Conservation (phyloP, 2,329 filamentous ascomycete species). For the Monilinia aucupariae region DNA sequence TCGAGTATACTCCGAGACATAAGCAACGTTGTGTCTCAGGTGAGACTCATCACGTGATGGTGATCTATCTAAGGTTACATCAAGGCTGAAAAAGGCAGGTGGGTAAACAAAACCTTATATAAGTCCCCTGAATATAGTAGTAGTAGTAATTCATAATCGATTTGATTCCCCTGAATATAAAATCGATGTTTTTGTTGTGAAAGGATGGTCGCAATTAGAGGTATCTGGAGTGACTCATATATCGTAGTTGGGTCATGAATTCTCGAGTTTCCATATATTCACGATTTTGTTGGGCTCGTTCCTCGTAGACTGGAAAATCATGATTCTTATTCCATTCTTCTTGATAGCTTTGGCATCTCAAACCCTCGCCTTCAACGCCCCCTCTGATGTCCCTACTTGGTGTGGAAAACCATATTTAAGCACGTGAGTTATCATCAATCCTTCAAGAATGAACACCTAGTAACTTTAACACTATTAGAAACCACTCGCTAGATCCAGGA, state of each 20-base stretch:
- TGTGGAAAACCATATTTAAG: slow-evolving; percentile 44
- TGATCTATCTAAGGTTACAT: too few species aligned
- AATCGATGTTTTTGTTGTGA: too few species aligned
- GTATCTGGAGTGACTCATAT: not conserved
- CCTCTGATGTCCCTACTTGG: slow-evolving; percentile 28
- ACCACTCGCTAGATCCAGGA: slow-evolving; percentile 44
- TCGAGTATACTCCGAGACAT: too few species aligned
- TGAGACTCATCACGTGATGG: too few species aligned
- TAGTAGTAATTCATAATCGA: too few species aligned
- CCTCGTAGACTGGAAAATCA: not conserved
- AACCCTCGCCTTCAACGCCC: slow-evolving; percentile 24
- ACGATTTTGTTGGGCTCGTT: not conserved
- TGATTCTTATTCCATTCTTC: not conserved
- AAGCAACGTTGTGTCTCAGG: too few species aligned
- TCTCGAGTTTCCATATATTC: not conserved
- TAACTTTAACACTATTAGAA: slow-evolving; percentile 31
- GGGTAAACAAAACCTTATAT: not conserved
- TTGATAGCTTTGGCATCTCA: not conserved
- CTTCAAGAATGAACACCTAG: not conserved
- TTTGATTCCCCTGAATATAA: too few species aligned
- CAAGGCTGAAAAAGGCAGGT: not conserved
- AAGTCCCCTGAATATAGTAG: too few species aligned
- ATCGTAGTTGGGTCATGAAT: not conserved
- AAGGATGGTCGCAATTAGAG: too few species aligned
- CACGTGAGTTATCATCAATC: slow-evolving; percentile 31